Base-by-base conservation (phyloP, 306 rosid genomes). In the Ziziphus jujuba region DNA sequence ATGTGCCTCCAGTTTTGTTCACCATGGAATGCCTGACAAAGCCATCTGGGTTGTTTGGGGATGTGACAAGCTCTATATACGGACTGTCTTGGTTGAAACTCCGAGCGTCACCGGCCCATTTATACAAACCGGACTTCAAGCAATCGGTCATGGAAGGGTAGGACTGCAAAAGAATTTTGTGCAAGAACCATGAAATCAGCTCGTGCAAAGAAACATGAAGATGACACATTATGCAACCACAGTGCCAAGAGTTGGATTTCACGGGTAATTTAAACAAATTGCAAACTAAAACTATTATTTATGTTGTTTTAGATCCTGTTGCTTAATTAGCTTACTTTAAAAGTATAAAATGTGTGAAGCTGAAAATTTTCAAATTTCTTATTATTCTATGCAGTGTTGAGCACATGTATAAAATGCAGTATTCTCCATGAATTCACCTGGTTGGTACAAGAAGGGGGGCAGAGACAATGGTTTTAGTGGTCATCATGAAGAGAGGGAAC, bases 11-110 rank as follows among this genome's bases (percentile, higher is more conserved):
- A 8, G 44, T 84, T 51, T 73, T 56, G 56, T 93, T 89, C 7
- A 90, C 89, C 52, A 77, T 67, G 2, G 97, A 54, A 8, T 66
- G 44, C 80, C 97, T 80, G 40, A 52, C 25, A 49, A 33, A 51
- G n/a, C 99, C 99, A 69, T 93, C 99, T 1, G 99, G 99, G 78
- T 93, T 93, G 76, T 88, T 93, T 3, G 99, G 99, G 48, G 99
- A 78, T 56, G 97, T 93, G 19, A 93, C 87, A 9, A 93, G 44
- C 82, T 93, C 99, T 24, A 93, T 88, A 72, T 87, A 93, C 1
- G 96, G 92, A 43, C 73, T 95, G 1, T 74, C 73, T 47, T 76
- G 80, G 9, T 54, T 67, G 63, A 72, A 90, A 33, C 6, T 81
- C 61, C 49, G 69, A 0, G 99, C 87, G 65, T 90, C 95, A 28